phyloP scores from a whole-genome alignment of 768 basidiomycete species.

The Mycena vulgaris region DNA sequence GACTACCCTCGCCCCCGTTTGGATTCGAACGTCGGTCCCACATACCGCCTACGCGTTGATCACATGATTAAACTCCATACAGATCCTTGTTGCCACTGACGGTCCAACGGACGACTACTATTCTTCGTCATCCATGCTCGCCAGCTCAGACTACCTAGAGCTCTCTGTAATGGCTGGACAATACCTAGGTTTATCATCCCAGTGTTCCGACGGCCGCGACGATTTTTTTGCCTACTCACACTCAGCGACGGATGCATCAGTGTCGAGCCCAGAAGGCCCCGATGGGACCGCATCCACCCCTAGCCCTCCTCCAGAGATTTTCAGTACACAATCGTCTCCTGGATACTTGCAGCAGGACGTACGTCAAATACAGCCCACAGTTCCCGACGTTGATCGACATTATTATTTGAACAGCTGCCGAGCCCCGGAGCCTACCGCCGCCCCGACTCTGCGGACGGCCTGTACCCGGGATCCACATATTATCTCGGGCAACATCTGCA shows the following conservation, averaged over 20 bases:
- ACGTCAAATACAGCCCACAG: neutral
- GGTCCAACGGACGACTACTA: too few relatives aligned
- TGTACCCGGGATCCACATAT: too few relatives aligned
- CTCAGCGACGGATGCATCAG: neutral
- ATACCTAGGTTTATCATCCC: neutral
- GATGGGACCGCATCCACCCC: neutral
- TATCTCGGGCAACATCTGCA: too few relatives aligned
- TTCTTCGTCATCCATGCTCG: too few relatives aligned
- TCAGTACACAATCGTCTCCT: neutral
- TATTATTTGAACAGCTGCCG: neutral
- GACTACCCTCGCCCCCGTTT: too few relatives aligned
- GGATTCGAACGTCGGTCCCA: too few relatives aligned
- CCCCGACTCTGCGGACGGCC: neutral
- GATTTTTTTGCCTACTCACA: neutral
- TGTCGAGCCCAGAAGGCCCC: neutral
- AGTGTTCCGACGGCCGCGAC: neutral
- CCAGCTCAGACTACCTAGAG: too few relatives aligned
- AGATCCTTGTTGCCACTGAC: too few relatives aligned
- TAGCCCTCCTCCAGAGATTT: neutral
- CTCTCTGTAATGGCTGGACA: neutral
- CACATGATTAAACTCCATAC: too few relatives aligned
- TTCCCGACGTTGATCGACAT: neutral
- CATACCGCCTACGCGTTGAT: too few relatives aligned
- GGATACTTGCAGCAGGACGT: neutral
- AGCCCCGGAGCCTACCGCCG: neutral